Conservation (phyloP, 805 yeast species). For the Candida ascalaphidarum region DNA sequence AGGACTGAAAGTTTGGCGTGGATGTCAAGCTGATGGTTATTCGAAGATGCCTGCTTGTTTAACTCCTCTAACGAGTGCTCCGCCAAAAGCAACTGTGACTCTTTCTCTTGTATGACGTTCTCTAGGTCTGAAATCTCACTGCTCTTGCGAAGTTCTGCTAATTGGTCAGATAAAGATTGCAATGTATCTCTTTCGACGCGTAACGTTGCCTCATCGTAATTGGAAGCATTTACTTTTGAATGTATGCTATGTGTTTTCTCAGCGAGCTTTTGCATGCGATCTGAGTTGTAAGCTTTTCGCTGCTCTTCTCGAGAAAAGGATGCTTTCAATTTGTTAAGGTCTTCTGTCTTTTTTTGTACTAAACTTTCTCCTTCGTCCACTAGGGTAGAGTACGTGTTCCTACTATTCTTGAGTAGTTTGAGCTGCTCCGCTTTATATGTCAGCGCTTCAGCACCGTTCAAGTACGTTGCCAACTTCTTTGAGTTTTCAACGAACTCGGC, state of each 20-base stretch:
- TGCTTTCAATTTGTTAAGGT: constrained; percentile 2
- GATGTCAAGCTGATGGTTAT: constrained; percentile 51
- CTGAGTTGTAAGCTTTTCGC: constrained; percentile 28
- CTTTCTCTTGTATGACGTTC: constrained; percentile 26
- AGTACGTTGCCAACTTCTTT: constrained; percentile 2
- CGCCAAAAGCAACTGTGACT: constrained; percentile 20
- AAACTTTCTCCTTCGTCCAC: too few relatives aligned
- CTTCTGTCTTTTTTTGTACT: neutral
- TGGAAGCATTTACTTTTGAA: constrained; percentile 26
- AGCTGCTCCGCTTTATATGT: constrained; percentile 4
- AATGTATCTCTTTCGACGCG: constrained; percentile 37
- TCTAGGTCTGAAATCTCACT: constrained; percentile 18
- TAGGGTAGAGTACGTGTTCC: too few relatives aligned
- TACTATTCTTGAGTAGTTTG: constrained; percentile 12
- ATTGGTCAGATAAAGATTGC: constrained; percentile 23
- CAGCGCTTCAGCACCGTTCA: constrained; percentile 7
- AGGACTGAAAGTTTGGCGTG: constrained; percentile 45
- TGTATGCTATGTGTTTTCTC: constrained; percentile 29
- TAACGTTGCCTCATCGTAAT: constrained; percentile 38
- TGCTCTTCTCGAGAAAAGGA: constrained; percentile 33
- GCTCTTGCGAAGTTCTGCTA: constrained; percentile 14
- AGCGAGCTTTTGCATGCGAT: constrained; percentile 30
- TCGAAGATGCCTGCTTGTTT: constrained; percentile 39
- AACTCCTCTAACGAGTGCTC: constrained; percentile 41
- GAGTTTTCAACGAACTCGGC: constrained; percentile 17